These are phyloP conservation scores for Penicillium flavigenum DNA, from an alignment of 495 filamentous ascomycete species.

Conservation along the genomic window DNA sequence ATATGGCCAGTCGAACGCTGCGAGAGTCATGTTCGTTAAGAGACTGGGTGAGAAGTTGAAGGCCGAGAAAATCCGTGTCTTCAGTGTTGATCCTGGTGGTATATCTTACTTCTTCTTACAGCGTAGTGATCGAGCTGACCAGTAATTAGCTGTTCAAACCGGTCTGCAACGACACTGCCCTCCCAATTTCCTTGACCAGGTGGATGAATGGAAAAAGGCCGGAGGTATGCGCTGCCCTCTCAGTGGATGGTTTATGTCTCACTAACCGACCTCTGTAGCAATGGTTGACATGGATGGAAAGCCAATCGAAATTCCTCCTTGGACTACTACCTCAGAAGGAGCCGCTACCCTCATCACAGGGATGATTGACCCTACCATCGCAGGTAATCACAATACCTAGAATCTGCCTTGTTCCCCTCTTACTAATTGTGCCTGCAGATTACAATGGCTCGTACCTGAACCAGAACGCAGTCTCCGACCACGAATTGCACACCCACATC, in stretches of 20 bases:
- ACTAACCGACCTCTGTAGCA: constrained; percentile 3
- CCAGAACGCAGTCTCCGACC: constrained; percentile 20
- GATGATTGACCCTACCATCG: constrained; percentile 26
- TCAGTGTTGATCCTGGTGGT: constrained; percentile 27
- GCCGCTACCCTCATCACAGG: constrained; percentile 26
- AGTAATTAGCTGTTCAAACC: constrained; percentile 13
- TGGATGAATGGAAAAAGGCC: constrained; percentile 15
- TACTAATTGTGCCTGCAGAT: constrained; percentile 2
- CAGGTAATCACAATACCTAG: constrained; percentile 3
- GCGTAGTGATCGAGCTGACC: not conserved
- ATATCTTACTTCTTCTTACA: not conserved
- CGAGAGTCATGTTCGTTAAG: constrained; percentile 26
- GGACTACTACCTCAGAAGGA: constrained; percentile 22
- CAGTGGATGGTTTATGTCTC: not conserved
- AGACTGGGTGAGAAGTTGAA: constrained; percentile 20
- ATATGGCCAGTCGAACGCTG: constrained; percentile 23
- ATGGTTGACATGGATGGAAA: constrained; percentile 21
- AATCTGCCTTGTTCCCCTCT: no score
- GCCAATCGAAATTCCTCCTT: constrained; percentile 9
- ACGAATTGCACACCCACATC: constrained; percentile 22
- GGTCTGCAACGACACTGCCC: constrained; percentile 22
- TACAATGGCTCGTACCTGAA: constrained; percentile 17
- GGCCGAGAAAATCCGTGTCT: constrained; percentile 18
- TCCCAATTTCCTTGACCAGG: constrained; percentile 4
- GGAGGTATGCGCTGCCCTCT: constrained; percentile 6